phyloP scores from a whole-genome alignment of 805 yeast genomes.

The Ogataea allantospora region DNA sequence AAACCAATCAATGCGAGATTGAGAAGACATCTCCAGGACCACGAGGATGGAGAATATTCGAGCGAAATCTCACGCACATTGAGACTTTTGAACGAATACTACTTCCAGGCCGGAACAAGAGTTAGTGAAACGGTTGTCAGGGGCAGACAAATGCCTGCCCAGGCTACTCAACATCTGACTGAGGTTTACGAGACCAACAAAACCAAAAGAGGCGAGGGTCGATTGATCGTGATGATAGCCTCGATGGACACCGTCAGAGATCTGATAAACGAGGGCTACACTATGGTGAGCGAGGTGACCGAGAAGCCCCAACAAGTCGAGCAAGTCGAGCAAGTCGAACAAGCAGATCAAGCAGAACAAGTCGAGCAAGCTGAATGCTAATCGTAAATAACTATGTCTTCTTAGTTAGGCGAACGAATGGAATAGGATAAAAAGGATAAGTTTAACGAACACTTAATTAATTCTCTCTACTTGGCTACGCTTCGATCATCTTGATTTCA shows the following conservation, averaged over 20 bases:
- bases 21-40: slow-evolving; percentile 37
- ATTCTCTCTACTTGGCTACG: slow-evolving; percentile 7
- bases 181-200: slow-evolving; percentile 40
- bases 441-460: slow-evolving; percentile 4
- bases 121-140: slow-evolving; percentile 28
- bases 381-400: slow-evolving; percentile 12
- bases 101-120: slow-evolving; percentile 38
- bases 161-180: slow-evolving; percentile 35
- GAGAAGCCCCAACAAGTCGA: not conserved
- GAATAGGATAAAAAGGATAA: slow-evolving; percentile 5
- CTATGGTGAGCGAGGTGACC: slow-evolving; percentile 11
- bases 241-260: slow-evolving; percentile 32
- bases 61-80: slow-evolving; percentile 60
- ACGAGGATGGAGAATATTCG: slow-evolving; percentile 24
- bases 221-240: slow-evolving; percentile 33
- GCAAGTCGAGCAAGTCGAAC: not conserved
- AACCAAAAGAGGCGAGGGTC: slow-evolving; percentile 38
- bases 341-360: slow-evolving; percentile 2
- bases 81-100: slow-evolving; percentile 40
- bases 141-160: slow-evolving; percentile 35
- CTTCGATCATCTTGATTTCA: slow-evolving; percentile 19
- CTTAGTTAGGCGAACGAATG: slow-evolving; percentile 13
- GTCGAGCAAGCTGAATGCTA: not conserved
- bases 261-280: slow-evolving; percentile 21
- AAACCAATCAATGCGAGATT: slow-evolving; percentile 59